Evolutionary conservation across 768 basidiomycete species (phyloP), one percentile per base, ranked within the genome.

Genomic region (Russula sp.): DNA sequence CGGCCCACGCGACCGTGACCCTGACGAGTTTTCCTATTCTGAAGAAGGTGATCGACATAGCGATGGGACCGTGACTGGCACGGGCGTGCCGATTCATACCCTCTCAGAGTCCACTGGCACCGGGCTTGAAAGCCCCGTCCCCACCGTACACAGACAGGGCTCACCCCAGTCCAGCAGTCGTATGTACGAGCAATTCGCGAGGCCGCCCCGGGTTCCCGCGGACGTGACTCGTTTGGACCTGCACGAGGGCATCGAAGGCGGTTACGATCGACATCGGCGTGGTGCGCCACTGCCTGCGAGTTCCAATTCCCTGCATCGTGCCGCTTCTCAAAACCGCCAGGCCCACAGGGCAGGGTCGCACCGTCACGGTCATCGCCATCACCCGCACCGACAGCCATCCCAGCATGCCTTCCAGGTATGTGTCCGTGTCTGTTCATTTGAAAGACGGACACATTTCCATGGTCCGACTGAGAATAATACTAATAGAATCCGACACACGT

Each of bases 111-210:
- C 66, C 2, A 64, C 68, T 6, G 32, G 59, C 5, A 64, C 66
- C 13, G 32, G 59, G 24, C 20, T 42, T n/a, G 59, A 46, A 4
- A 69, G 68, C 13, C 62, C 68, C 32, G 36, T 69, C 26, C 68
- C 68, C 36, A 32, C 59, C 20, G 66, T 69, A n/a, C 32, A 69
- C 42, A 55, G 68, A 30, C 53, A 68, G 30, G 67, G 51, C 13
- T 22, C 53, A 11, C 40, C 55, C 7, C 42, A 32, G 42, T 26
- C 20, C 13, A 44, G 46, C n/a, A 61, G 55, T 28, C 68, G 66
- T 11, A 28, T 69, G n/a, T 67, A 54, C 49, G 68, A 69, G 53
- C 66, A 67, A 26, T 69, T 69, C n/a, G 24, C 51, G 7, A 46
- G 36, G 7, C 18, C 28, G 3, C 32, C 28, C 3, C 26, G 22